Base-by-base conservation (phyloP, 306 rosid genomes). In the Cucumis cinereus region DNA sequence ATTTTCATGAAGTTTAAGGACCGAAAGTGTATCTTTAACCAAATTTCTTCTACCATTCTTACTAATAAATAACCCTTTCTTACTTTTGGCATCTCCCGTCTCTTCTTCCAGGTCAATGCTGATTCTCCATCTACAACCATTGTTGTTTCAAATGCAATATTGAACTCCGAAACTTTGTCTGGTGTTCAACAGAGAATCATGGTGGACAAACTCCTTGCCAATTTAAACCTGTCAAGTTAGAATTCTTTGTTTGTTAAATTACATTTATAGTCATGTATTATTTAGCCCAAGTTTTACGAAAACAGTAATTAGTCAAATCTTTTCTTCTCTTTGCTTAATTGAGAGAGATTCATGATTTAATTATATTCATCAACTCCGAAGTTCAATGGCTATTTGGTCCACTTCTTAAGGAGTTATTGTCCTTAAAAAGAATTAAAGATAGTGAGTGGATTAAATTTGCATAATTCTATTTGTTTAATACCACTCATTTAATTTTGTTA, bases 151-250 rank as follows among this genome's bases (percentile, higher is more conserved):
- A 92, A 89, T 78, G 99, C 96, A 58, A 81, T 94, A 76, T 77
- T 85, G 82, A 90, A 87, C 59, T 86, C 96, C 11, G 98, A 92
- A 81, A 58, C 88, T 58, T 83, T 88, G 78, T 90, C 91, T 80
- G 89, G 81, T 77, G 96, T 82, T 28, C 95, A 92, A 84, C 99
- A 94, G 89, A 90, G 84, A 82, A 88, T 88, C 79, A 88, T 94
- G 96, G 98, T 84, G 77, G 99, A 94, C 67, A 90, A 90, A 64
- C 86, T 94, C 79, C 84, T 90, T 76, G 80, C 83, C 82, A 89
- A 74, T 73, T 84, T 89, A 52, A 86, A 90, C 67, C 81, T 87
- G 81, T 79, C 84, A 69, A 77, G 83, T 75, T 36, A 38, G 30
- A 57, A 57, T 23, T 14, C 10, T 47, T 69, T 40, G 43, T 16